These are phyloP conservation scores for Yamadazyma atlantica DNA, from an alignment of 1,139 yeast species.

Conservation along the genomic window DNA sequence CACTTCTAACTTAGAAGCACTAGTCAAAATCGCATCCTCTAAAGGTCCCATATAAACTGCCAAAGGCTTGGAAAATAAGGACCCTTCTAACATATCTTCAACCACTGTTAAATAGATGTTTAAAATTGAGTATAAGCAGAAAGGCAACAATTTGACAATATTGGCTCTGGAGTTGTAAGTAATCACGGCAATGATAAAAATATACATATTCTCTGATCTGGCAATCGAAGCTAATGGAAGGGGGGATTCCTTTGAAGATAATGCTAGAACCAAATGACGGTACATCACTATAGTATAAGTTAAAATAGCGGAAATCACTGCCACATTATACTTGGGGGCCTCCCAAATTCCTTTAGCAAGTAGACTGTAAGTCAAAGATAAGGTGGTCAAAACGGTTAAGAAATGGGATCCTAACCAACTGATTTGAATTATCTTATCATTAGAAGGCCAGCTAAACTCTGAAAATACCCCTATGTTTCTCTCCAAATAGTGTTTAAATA, in stretches of 20 bases:
- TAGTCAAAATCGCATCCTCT: constrained; percentile 34
- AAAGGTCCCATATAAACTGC: constrained; percentile 32
- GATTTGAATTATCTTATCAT: constrained; percentile 1
- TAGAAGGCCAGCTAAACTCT: not conserved
- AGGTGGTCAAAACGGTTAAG: constrained; percentile 1
- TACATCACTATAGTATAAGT: constrained; percentile 23
- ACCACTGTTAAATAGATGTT: constrained; percentile 38
- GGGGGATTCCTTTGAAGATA: constrained; percentile 1
- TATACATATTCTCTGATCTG: constrained; percentile 47
- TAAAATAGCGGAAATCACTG: constrained; percentile 10
- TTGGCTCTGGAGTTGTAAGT: constrained; percentile 24
- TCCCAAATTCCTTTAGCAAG: not conserved
- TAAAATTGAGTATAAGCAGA: constrained; percentile 45
- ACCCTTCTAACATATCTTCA: constrained; percentile 35
- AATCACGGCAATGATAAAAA: constrained; percentile 36
- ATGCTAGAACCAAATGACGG: constrained; percentile 18
- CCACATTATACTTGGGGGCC: not conserved
- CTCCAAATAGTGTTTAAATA: not conserved
- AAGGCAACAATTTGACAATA: constrained; percentile 40
- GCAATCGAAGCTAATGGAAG: constrained; percentile 25
- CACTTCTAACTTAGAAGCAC: constrained; percentile 42
- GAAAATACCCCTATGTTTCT: not conserved
- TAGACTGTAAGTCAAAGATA: not conserved
- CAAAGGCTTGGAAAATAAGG: constrained; percentile 29
- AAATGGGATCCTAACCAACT: constrained; percentile 5